Evolutionary conservation across 1,284 basidiomycete genomes (phyloP).

Genomic region (Apiotrichum porosum): DNA sequence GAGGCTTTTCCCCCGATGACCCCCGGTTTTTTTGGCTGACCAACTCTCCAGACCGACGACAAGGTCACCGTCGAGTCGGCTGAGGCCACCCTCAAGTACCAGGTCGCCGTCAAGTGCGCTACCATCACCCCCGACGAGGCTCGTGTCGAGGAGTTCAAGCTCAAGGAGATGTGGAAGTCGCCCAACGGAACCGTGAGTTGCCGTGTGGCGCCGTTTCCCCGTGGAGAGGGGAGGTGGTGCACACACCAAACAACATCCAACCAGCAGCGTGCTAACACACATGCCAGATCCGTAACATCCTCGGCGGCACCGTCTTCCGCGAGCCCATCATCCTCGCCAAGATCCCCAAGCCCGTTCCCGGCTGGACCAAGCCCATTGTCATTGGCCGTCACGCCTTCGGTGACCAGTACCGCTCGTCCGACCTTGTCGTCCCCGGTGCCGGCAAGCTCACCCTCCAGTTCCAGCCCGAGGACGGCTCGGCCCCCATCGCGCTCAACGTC

Average conservation of each 20-base stretch:
- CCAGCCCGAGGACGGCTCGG: constrained; percentile 67
- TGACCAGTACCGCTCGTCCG: constrained; percentile 92
- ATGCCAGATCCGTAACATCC: constrained; percentile 82
- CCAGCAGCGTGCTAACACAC: background rate
- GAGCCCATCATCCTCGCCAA: constrained; percentile 91
- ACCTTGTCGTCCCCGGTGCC: constrained; percentile 77
- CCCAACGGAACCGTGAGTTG: constrained; percentile 82
- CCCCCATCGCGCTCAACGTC: constrained; percentile 64
- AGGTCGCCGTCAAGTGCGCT: constrained; percentile 79
- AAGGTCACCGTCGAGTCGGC: constrained; percentile 89
- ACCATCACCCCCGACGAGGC: constrained; percentile 96
- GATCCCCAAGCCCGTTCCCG: constrained; percentile 89
- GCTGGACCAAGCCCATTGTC: constrained; percentile 94
- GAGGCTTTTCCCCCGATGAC: constrained; percentile 4
- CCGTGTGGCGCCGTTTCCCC: background rate
- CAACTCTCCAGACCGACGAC: constrained; percentile 72
- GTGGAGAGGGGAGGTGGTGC: too few relatives aligned
- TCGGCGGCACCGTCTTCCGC: constrained; percentile 96
- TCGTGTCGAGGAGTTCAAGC: constrained; percentile 69
- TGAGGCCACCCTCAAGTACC: constrained; percentile 79
- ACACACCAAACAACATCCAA: background rate
- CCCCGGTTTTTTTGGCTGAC: too few relatives aligned
- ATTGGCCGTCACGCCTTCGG: constrained; percentile 97
- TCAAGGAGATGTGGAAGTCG: constrained; percentile 97
- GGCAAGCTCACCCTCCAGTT: constrained; percentile 87